Evolutionary conservation across 768 basidiomycete genomes (phyloP), one percentile per base, ranked within the genome.

Genomic region (Phlegmacium glaucopus): DNA sequence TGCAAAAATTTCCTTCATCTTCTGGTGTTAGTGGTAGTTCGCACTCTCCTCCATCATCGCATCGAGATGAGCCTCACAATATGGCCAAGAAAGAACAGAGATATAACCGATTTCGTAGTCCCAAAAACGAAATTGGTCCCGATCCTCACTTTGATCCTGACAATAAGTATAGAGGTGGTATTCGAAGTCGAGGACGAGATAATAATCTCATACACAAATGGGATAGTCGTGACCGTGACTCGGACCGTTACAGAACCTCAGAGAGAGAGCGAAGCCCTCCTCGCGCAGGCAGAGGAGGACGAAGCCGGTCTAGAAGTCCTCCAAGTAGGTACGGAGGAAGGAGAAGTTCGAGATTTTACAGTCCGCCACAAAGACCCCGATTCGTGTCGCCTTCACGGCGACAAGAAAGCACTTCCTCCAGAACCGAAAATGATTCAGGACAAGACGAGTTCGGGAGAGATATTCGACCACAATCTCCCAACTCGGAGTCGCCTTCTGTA

Each of bases 361-460:
- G 83, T 61, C 85, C 85, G 51, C 77, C 82, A 50, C 67, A 69
- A 47, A 74, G 76, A 55, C 70, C 73, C 39, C 61, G 38, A 38
- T 42, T 42, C 12, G 18, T 70, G 37, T 58, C 66, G 46, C 58
- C 68, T 26, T 56, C 56, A 44, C 25, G 63, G 45, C 57, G 54
- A 37, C 46, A 59, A 42, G 59, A 57, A 44, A 61, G 53, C 53
- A 51, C 63, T 56, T 55, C 62, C 46, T 46, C 59, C 42, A 56
- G 58, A 34, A 28, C 58, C 17, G 53, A 47, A 39, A 52, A 58
- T 60, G 60, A 53, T 53, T 43, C 68, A n/a, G 82, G 70, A 48
- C 89, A 82, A 66, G 89, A 92, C 76, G 89, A 92, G 65, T 92
- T 92, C 66, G 89, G 90, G 55, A 83, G 90, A 57, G 88, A 91